These are phyloP conservation scores for Fagopyrum esculentum DNA, from an alignment of 148 eudicot genomes.

Conservation along the genomic window DNA sequence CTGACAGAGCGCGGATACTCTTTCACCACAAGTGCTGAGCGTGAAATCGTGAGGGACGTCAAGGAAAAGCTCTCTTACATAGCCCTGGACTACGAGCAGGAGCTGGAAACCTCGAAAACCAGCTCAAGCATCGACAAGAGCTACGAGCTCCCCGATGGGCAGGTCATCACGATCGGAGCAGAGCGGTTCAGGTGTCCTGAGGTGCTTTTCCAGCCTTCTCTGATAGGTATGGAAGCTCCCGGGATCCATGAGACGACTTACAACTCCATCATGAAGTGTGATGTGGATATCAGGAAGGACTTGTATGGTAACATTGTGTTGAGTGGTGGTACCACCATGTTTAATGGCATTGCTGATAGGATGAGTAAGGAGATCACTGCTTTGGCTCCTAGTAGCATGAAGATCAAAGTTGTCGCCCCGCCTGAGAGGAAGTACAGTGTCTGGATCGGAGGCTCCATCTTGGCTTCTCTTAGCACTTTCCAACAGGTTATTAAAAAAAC, in stretches of 20 bases:
- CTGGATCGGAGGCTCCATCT: slow-evolving; percentile 11
- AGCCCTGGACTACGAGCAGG: slow-evolving; percentile 12
- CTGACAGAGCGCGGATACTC: slow-evolving; percentile 6
- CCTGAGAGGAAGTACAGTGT: slow-evolving; percentile 11
- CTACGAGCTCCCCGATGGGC: not conserved
- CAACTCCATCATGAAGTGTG: slow-evolving; percentile 7
- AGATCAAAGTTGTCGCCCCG: slow-evolving; percentile 7
- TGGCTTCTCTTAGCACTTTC: slow-evolving; percentile 9
- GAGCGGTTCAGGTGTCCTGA: slow-evolving; percentile 14
- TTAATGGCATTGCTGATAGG: slow-evolving; percentile 7
- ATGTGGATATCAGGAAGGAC: slow-evolving; percentile 5
- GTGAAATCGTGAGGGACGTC: slow-evolving; percentile 10
- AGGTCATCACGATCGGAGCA: not conserved
- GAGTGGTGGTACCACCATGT: slow-evolving; percentile 10
- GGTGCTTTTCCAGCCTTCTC: slow-evolving; percentile 13
- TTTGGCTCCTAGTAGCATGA: slow-evolving; percentile 5
- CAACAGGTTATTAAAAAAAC: not conserved
- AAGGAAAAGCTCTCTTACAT: slow-evolving; percentile 12
- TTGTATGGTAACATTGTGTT: slow-evolving; percentile 7
- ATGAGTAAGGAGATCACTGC: slow-evolving; percentile 11
- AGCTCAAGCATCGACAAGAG: slow-evolving; percentile 7
- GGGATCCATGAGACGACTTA: slow-evolving; percentile 9
- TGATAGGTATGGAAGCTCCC: slow-evolving; percentile 9
- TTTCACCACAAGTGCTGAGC: slow-evolving; percentile 7
- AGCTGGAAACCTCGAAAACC: slow-evolving; percentile 2